Conservation (phyloP, 352 stramenopile species). For the Blastocystis sp. region DNA sequence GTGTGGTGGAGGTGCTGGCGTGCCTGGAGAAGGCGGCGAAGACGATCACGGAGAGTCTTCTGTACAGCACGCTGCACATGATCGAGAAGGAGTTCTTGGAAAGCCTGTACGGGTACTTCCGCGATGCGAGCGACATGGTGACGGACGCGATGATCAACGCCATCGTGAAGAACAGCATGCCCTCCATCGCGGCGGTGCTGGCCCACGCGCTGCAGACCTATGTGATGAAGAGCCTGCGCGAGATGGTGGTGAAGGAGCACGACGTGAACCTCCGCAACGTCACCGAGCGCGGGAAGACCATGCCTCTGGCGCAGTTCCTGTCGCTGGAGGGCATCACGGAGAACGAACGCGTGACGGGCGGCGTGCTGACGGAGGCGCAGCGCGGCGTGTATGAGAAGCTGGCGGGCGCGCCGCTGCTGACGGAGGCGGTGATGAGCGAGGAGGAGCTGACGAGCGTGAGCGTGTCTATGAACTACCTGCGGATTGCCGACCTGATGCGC, state of each 20-base stretch:
- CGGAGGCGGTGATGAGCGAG: not conserved
- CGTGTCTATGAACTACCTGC: slow-evolving; percentile 24
- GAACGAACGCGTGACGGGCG: slow-evolving; percentile 31
- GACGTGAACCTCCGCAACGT: not conserved
- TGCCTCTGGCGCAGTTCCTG: not conserved
- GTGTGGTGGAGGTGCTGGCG: slow-evolving; percentile 2
- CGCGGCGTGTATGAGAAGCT: not conserved
- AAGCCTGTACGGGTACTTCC: not conserved
- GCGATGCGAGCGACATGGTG: not conserved
- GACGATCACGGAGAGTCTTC: not conserved
- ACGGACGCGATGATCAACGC: not conserved
- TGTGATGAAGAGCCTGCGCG: not conserved
- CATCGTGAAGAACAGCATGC: slow-evolving; percentile 1
- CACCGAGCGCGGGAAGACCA: too few relatives aligned
- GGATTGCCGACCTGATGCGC: not conserved
- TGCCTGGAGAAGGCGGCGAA: slow-evolving; percentile 30
- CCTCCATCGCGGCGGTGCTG: not conserved
- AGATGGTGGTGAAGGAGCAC: not conserved
- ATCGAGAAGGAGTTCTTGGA: slow-evolving; percentile 3
- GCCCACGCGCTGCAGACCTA: not conserved
- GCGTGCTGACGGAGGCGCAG: not conserved
- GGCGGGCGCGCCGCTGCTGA: not conserved
- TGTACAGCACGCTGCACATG: not conserved
- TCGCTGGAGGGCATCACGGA: slow-evolving; percentile 2
- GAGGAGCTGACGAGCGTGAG: not conserved